Base-by-base conservation (phyloP, 441 rosid genomes). In the Corymbia citriodora region DNA sequence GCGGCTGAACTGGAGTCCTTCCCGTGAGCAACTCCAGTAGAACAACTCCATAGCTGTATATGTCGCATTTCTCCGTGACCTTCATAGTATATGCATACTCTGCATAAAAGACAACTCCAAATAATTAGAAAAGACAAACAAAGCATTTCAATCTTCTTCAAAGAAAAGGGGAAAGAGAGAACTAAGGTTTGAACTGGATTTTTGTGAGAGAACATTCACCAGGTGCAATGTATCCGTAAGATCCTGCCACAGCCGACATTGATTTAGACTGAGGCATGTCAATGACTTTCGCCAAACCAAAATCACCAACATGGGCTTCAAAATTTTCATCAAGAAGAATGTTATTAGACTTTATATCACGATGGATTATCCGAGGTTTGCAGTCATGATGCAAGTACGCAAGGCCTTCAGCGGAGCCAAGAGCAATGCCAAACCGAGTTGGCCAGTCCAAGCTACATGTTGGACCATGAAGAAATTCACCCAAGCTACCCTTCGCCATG, bases 371-470 rank as follows among this genome's bases (percentile, higher is more conserved):
- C 92, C 94, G 96, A 21, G 99, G 99, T 92, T 95, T 97, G 95
- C 99, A 98, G 85, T 97, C 99, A 88, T 98, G 99, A 91, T 98
- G 99, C 68, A 98, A 93, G 93, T 98, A 97, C 89, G 99, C 95
- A 91, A 98, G 99, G 87, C 99, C 99, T 94, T 98, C 98, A n/a
- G 98, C 99, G 88, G 99, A 96, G 89, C 99, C 99, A 70, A 98
- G 96, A 85, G 99, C 99, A 49, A 98, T 94, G 54, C 90, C 91
- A 90, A 97, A 98, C 89, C 99, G 95, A 61, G 96, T 96, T 14
- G 96, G 94, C 99, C 99, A 98, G 50, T 97, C 97, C 94, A 98
- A 89, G 93, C 92, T 90, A 89, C 94, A 93, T 5, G 96, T 93
- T 53, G 94, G 91, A 3, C 97, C 96, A 65, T 98, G 99, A 88